Evolutionary conservation across 768 basidiomycete species (phyloP), one percentile per base, ranked within the genome.

Genomic region (Tricholoma terreum): DNA sequence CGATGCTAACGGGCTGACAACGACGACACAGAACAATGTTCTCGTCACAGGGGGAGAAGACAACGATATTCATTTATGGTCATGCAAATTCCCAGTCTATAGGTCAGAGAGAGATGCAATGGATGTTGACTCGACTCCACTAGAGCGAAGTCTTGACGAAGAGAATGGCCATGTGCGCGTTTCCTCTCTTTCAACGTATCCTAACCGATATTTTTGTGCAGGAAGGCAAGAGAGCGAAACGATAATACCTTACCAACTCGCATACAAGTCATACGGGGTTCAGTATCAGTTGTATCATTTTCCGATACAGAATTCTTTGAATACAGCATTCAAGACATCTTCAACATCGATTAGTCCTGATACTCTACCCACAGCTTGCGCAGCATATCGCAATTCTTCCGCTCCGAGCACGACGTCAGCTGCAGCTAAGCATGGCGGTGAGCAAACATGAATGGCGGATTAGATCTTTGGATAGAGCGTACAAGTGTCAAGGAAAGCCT

Each of bases 271-370:
- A 31, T 31, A 15, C 34, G 17, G 24, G 22, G n/a, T n/a, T n/a
- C n/a, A n/a, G n/a, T n/a, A n/a, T n/a, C 15, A 27, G 6, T 35
- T 4, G 21, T 4, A 15, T 61, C 46, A 67, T 74, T 94, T 92
- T 35, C 93, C 93, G 52, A 95, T 91, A 66, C 94, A 96, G 70
- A 96, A 96, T 51, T 90, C 88, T 33, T 80, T 77, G 67, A 96
- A 96, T 22, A 96, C 80, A 17, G 82, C 82, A 57, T 93, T 92
- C 19, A 96, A 70, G 7, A 95, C 77, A 58, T 95, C 92, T 64
- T 96, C 94, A 11, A 87, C 84, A 46, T 86, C 87, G 55, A 96
- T 86, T 7, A 80, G 67, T 4, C 94, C 93, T 1, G 88, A 85
- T n/a, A 95, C 84, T 57, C 84, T 84, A 1, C 91, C 93, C n/a